Percentiles rank a stretch among this genome's conserved stretches.
These are phyloP conservation scores for Rhytidiadelphus loreus DNA, from an alignment of 225 moss, liverwort and hornwort species.

Conservation along the genomic window DNA sequence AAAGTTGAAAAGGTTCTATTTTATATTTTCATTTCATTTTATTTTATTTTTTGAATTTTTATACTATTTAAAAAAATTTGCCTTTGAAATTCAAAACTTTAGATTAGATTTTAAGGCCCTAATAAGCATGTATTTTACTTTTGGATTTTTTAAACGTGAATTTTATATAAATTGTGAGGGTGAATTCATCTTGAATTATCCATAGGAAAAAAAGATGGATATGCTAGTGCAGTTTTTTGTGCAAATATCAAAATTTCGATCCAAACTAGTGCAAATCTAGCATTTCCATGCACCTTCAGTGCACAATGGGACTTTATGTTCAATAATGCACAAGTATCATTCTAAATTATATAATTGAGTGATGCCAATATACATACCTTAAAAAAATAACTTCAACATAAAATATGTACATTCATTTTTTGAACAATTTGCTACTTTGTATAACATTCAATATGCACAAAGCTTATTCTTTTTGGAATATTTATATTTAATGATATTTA, in stretches of 20 bases:
- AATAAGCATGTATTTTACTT: no score
- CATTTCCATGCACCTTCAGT: background rate
- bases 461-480: no score
- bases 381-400: background rate
- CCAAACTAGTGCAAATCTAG: background rate
- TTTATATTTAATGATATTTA: accelerated
- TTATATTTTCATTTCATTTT: no score
- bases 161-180: background rate
- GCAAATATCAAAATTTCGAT: background rate
- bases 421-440: background rate
- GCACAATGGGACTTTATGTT: background rate
- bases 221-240: no score
- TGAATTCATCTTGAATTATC: background rate
- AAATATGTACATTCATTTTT: background rate
- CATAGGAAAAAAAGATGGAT: background rate
- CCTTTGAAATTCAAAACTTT: no score
- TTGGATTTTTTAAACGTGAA: no score
- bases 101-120: no score
- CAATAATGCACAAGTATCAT: accelerated
- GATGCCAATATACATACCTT: no score
- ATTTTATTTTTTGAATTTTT: no score
- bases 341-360: background rate
- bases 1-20: background rate
- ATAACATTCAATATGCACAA: background rate
- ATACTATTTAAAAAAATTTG: no score